Conservation (phyloP, 352 stramenopile species). For the Phytophthora tentaculata region DNA sequence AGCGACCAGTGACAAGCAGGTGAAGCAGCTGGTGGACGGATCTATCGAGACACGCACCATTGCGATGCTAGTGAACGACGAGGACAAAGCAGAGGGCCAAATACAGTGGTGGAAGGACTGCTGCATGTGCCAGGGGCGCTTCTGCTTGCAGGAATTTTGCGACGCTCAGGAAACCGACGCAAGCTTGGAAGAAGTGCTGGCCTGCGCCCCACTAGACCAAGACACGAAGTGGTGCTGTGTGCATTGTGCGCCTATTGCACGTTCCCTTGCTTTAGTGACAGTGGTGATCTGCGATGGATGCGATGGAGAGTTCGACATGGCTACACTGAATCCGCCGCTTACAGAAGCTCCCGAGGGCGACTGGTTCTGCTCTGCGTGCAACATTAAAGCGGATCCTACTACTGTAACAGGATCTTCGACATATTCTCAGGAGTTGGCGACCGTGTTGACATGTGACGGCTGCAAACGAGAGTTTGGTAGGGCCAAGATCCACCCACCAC, state of each 20-base stretch:
- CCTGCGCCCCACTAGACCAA: conserved; percentile 43
- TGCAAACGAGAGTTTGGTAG: conserved; percentile 72
- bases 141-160: conserved; percentile 56
- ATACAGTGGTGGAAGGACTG: conserved; percentile 44
- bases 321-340: conserved; percentile 54
- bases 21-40: conserved; percentile 18
- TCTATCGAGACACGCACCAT: conserved; percentile 50
- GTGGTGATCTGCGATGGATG: conserved; percentile 79
- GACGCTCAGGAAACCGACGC: conserved; percentile 36
- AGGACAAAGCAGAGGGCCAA: conserved; percentile 17
- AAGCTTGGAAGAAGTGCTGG: conserved; percentile 29
- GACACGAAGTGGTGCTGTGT: conserved; percentile 46
- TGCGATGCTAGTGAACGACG: conserved; percentile 41
- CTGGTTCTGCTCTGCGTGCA: conserved; percentile 40
- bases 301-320: conserved; percentile 71
- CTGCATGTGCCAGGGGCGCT: conserved; percentile 34
- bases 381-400: not conserved
- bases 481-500: conserved; percentile 46
- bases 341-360: conserved; percentile 49
- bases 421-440: conserved; percentile 29
- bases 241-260: conserved; percentile 25
- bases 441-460: conserved; percentile 69
- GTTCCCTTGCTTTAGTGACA: conserved; percentile 17
- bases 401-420: not conserved
- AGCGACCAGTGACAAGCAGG: conserved; percentile 15